Evolutionary conservation across 768 basidiomycete genomes (phyloP).

Genomic region (Russula sp.): DNA sequence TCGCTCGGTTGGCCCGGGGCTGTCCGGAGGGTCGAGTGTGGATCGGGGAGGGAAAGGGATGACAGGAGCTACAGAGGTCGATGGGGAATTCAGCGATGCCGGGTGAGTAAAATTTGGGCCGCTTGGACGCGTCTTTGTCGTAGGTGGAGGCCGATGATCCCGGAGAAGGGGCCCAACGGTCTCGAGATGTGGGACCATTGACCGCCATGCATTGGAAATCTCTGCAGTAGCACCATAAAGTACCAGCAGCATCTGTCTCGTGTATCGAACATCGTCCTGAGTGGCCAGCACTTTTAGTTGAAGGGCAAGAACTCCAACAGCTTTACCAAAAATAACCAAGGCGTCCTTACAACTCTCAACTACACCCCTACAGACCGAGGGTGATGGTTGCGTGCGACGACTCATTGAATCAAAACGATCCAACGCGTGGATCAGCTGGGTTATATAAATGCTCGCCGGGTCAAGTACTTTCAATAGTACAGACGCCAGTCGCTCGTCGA

Average conservation of each 20-base stretch:
- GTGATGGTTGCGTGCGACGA: constrained; percentile 60
- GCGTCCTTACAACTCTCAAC: constrained; percentile 81
- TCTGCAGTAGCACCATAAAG: constrained; percentile 89
- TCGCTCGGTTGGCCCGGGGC: constrained; percentile 25
- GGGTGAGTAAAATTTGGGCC: constrained; percentile 27
- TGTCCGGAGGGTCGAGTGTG: constrained; percentile 28
- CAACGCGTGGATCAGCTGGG: constrained; percentile 76
- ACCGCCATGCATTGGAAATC: constrained; percentile 78
- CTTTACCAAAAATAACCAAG: constrained; percentile 78
- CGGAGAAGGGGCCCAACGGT: constrained; percentile 59
- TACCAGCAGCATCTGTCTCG: constrained; percentile 78
- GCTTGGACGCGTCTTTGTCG: constrained; percentile 29
- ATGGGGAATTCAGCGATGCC: constrained; percentile 26
- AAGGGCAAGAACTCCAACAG: constrained; percentile 72
- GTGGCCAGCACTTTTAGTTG: constrained; percentile 75
- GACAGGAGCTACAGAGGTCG: constrained; percentile 31
- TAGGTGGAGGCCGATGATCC: constrained; percentile 37
- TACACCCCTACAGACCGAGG: constrained; percentile 66
- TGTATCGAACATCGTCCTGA: constrained; percentile 79
- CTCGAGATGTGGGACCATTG: constrained; percentile 62
- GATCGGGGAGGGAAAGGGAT: constrained; percentile 10
- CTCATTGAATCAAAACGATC: constrained; percentile 87
- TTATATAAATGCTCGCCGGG: constrained; percentile 76
- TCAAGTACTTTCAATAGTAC: constrained; percentile 81
- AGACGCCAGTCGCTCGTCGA: constrained; percentile 75